phyloP scores from a whole-genome alignment of 1,139 yeast genomes.

The Taphrina pruni region DNA sequence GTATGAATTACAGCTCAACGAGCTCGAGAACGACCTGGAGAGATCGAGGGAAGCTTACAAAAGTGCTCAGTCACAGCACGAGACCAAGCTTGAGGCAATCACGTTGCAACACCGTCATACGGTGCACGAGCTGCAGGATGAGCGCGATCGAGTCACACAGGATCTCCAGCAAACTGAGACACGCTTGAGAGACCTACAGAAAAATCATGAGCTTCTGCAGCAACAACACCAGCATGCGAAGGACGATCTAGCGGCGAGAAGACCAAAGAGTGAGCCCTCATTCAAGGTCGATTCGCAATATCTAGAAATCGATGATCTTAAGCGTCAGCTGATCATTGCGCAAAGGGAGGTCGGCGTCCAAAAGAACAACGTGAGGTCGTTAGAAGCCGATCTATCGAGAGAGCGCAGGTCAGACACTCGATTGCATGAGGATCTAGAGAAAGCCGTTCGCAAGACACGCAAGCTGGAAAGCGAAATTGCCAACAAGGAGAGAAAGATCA shows the following conservation, averaged over 20 bases:
- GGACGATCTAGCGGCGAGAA: not conserved
- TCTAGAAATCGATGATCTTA: not conserved
- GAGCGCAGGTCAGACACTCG: constrained; percentile 4
- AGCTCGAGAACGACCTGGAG: constrained; percentile 22
- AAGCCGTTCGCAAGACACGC: constrained; percentile 12
- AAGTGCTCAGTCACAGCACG: constrained; percentile 22
- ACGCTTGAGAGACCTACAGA: constrained; percentile 5
- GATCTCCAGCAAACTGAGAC: constrained; percentile 11
- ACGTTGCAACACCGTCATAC: not conserved
- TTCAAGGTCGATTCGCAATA: not conserved
- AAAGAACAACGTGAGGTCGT: not conserved
- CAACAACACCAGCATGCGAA: not conserved
- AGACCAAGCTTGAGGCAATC: not conserved
- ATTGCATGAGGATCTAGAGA: constrained; percentile 1
- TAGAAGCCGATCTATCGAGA: not conserved
- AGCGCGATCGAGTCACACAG: not conserved
- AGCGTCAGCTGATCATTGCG: constrained; percentile 1
- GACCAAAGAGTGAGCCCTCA: not conserved
- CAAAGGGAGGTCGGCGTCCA: not conserved
- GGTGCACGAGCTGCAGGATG: not conserved
- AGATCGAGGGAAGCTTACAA: not conserved
- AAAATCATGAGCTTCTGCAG: not conserved
- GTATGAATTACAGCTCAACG: constrained; percentile 22
- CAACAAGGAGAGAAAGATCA: constrained; percentile 10
- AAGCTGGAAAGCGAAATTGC: constrained; percentile 22